A percentile compares a stretch with the other conserved stretches of the same genome.
Conservation (phyloP, 2,329 filamentous ascomycete genomes). For the Penicillium psychrosexuale region DNA sequence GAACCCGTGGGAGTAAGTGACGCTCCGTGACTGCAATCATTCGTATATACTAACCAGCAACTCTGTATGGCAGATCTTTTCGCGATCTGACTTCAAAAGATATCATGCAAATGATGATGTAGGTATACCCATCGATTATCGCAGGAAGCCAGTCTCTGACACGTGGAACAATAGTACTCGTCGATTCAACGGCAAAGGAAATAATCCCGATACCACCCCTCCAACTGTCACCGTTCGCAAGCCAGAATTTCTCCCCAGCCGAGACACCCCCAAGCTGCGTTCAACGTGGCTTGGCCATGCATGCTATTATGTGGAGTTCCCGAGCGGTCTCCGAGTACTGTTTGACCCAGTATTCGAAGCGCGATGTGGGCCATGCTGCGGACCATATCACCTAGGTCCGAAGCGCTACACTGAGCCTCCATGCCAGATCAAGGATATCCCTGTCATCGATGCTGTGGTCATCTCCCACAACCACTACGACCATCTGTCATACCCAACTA, state of each 20-base stretch:
- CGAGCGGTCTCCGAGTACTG: constrained; percentile 77
- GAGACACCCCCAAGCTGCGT: constrained; percentile 61
- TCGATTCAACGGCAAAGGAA: constrained; percentile 49
- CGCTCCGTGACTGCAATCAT: not conserved
- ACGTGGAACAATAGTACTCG: constrained; percentile 24
- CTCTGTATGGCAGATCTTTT: constrained; percentile 16
- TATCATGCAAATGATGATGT: constrained; percentile 21
- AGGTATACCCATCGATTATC: not conserved
- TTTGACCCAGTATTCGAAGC: constrained; percentile 94
- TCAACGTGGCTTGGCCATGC: constrained; percentile 96
- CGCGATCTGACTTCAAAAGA: constrained; percentile 14
- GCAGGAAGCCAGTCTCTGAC: not conserved
- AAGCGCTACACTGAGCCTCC: constrained; percentile 75
- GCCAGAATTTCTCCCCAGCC: constrained; percentile 63
- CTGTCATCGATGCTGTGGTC: constrained; percentile 56
- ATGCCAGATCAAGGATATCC: constrained; percentile 74
- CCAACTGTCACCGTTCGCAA: constrained; percentile 65
- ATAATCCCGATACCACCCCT: constrained; percentile 60
- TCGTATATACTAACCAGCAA: constrained; percentile 10
- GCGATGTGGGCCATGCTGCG: constrained; percentile 80
- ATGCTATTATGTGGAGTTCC: constrained; percentile 90
- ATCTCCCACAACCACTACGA: constrained; percentile 94
- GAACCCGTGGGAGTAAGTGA: constrained; percentile 46
- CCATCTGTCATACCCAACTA: constrained; percentile 75
- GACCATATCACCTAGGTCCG: constrained; percentile 69